phyloP scores from a whole-genome alignment of 345 rosid genomes.

The Euphorbia peplus region DNA sequence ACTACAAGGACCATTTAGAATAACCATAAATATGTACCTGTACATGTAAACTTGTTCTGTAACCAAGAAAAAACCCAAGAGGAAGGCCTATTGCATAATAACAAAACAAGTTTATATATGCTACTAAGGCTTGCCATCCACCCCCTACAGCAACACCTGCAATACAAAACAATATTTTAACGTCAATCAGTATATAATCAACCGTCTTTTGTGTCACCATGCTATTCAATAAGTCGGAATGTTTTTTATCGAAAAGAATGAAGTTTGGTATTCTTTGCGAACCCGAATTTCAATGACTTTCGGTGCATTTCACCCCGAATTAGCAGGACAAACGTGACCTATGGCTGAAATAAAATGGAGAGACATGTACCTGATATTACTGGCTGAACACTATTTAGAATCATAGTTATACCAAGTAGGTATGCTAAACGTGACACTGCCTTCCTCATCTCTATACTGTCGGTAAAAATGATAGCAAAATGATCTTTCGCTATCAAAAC shows the following conservation, averaged over 20 bases:
- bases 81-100: slow-evolving; percentile 72
- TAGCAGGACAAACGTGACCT: too few species aligned
- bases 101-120: slow-evolving; percentile 78
- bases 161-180: too few species aligned
- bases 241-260: too few species aligned
- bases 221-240: too few species aligned
- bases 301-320: too few species aligned
- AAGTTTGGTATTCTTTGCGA: too few species aligned
- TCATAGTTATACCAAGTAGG: slow-evolving; percentile 77
- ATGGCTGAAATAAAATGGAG: too few species aligned
- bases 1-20: too few species aligned
- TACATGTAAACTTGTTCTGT: slow-evolving; percentile 58
- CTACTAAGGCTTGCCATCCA: slow-evolving; percentile 95
- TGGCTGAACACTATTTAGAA: slow-evolving; percentile 81
- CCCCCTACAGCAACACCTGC: slow-evolving; percentile 95
- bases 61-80: slow-evolving; percentile 79
- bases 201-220: too few species aligned
- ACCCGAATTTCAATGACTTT: too few species aligned
- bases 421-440: slow-evolving; percentile 66
- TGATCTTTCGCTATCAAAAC: slow-evolving; percentile 53
- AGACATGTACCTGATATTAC: slow-evolving; percentile 62
- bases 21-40: slow-evolving; percentile 39
- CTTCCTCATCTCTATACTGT: slow-evolving; percentile 47
- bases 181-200: too few species aligned
- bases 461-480: slow-evolving; percentile 68